Base-by-base conservation (phyloP, 2,329 filamentous ascomycete species). In the Clonostachys byssicola region DNA sequence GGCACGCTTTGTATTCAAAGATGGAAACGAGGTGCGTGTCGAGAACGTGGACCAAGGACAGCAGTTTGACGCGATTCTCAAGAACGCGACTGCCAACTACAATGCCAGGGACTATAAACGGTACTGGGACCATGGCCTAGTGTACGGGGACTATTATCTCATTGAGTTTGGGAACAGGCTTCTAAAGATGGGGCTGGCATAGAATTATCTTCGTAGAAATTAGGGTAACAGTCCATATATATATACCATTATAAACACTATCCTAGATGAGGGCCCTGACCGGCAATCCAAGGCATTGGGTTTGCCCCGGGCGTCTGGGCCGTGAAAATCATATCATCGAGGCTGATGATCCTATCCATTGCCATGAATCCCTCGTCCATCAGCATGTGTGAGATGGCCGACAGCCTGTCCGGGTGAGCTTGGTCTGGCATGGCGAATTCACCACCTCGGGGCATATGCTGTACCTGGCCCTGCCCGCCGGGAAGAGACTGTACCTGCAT, bases 61-160 rank as follows among this genome's bases (percentile, higher is more conserved):
- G 6, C 40, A 30, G 5, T 67, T 64, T 46, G 63, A 67, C 8
- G 55, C 53, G 7, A 60, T 67, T 13, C 46, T 68, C 34, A 62
- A 60, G 46, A 52, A 60, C 40, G 59, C 56, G 6, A 68, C 65
- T 2, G 65, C 63, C 3, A 67, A 67, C 34, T 56, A 62, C 45
- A 66, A 68, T 40, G 55, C 50, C 3, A 53, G 56, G 7, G 59
- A 51, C n/a, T 47, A 47, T 16, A 51, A 56, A n/a, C 46, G 56
- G 38, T 64, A 65, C 40, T 52, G 49, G 5, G 56, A 69, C 34
- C 65, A 68, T 51, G 72, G 71, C 0, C 52, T 77, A 8, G 72
- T 76, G 2, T 77, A 76, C 55, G 73, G 70, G 4, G 72, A 75
- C 52, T 77, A 76, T 49, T 76, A 68, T 50, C 53, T 76, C 42